Evolutionary conservation across 2,329 filamentous ascomycete genomes (phyloP), one percentile per base, ranked within the genome.

Genomic region (Trichophyton mentagrophytes): DNA sequence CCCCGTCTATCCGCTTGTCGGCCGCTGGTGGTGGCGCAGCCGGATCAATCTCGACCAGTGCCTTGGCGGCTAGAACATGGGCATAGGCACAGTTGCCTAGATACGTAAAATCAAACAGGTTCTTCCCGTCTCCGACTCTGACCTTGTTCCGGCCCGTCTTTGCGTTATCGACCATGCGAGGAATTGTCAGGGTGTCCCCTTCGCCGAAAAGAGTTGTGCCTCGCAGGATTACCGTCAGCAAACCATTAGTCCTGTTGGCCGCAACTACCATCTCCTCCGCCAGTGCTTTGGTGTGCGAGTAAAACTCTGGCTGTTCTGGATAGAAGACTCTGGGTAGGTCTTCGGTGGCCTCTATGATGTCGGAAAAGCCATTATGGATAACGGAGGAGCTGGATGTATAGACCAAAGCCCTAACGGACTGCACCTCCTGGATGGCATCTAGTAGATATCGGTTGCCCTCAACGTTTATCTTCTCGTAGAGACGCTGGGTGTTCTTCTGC

Each of bases 361-460:
- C 46, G 8, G 46, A 27, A 15, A 27, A 51, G 9, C 46, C 79
- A 74, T 95, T 88, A 68, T 85, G 85, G 65, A 93, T 77, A 63
- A 92, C 85, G 65, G 88, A 90, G 44, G 88, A 86, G 60, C 85
- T 89, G 72, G 86, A 89, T 17, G 90, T 95, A 74, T 89, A 93
- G 51, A 95, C 87, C 62, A 95, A 81, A 27, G 46, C 46, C 13
- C 22, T 11, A 13, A 51, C 46, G 0, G 80, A 86, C 71, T 83
- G 87, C 65, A 65, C 64, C 15, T 61, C 49, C 69, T 81, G 79
- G 36, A 84, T 80, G 58, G 95, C 74, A 33, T 68, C 64, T 9
- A 69, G 58, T 57, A 95, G 81, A 66, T 85, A 82, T 63, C 78
- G 78, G 9, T 90, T 95, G 55, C 90, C 90, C 57, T 87, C 84